Conservation (phyloP, 148 eudicot species). For the Spergularia marina region DNA sequence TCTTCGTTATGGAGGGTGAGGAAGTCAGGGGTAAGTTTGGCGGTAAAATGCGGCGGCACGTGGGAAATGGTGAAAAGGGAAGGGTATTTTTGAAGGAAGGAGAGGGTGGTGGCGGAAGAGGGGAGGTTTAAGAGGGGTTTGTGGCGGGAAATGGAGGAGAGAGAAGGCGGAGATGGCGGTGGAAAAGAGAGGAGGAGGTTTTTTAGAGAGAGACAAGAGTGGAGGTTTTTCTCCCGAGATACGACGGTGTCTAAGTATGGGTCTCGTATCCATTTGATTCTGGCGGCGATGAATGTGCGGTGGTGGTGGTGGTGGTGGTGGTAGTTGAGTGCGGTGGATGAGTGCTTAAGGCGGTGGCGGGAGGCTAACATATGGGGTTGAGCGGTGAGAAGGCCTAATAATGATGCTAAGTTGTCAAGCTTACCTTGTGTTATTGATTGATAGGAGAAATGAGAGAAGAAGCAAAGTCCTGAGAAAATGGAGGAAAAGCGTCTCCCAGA, state of each 20-base stretch:
- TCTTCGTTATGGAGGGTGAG: conserved; percentile 54
- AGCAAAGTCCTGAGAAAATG: no score
- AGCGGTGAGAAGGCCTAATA: no score
- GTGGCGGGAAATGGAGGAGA: conserved; percentile 37
- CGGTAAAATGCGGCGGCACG: conserved; percentile 28
- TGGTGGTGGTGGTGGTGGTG: background rate
- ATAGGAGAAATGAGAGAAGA: no score
- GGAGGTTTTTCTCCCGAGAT: conserved; percentile 56
- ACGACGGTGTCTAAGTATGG: conserved; percentile 55
- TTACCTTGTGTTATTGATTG: no score
- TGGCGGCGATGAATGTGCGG: conserved; percentile 57
- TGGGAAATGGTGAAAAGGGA: conserved; percentile 48
- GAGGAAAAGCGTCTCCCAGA: no score
- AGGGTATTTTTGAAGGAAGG: conserved; percentile 57
- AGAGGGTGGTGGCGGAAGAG: conserved; percentile 29
- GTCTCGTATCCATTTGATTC: conserved; percentile 70
- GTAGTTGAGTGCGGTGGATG: no score
- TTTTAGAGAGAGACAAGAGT: conserved; percentile 51
- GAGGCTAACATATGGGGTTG: background rate
- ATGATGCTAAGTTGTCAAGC: no score
- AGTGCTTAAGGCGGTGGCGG: background rate
- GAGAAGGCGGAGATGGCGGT: conserved; percentile 46
- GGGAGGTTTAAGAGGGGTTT: conserved; percentile 51
- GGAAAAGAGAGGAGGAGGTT: conserved; percentile 54
- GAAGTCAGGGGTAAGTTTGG: conserved; percentile 47